A percentile compares a stretch with the other conserved stretches of the same genome.
Evolutionary conservation across 768 basidiomycete species (phyloP).

Genomic region (Agaricus bisporus): DNA sequence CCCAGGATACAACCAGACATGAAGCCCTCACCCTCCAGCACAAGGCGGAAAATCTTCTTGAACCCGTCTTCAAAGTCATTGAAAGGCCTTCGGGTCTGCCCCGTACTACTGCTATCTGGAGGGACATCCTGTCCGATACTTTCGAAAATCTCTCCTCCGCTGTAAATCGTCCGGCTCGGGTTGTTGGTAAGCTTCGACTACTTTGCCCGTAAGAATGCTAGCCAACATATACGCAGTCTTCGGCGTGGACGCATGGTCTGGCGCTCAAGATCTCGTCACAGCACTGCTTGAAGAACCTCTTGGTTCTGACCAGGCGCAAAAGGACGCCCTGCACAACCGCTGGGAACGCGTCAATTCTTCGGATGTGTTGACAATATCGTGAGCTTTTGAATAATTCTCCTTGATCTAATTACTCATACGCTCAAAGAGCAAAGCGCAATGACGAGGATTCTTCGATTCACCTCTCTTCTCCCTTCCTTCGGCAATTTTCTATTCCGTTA

Average conservation of each 20-base stretch:
- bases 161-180: constrained; percentile 30
- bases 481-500: constrained; percentile 45
- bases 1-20: constrained; percentile 1
- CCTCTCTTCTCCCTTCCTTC: constrained; percentile 47
- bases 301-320: constrained; percentile 40
- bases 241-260: constrained; percentile 48
- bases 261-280: constrained; percentile 53
- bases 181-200: constrained; percentile 38
- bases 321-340: constrained; percentile 37
- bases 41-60: constrained; percentile 40
- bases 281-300: constrained; percentile 72
- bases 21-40: constrained; percentile 43
- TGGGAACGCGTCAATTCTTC: constrained; percentile 31
- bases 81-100: constrained; percentile 10
- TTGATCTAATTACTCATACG: constrained; percentile 12
- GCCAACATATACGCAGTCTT: constrained; percentile 37
- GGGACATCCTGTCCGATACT: constrained; percentile 31
- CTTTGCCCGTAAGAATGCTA: constrained; percentile 4
- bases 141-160: constrained; percentile 28
- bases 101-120: constrained; percentile 37
- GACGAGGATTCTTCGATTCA: constrained; percentile 18
- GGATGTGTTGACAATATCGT: constrained; percentile 32
- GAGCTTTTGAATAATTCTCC: constrained; percentile 17
- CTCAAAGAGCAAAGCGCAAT: constrained; percentile 17
- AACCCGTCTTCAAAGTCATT: constrained; percentile 29